Conservation (phyloP, 2,329 filamentous ascomycete genomes). For the Decorospora gaudefroyi region DNA sequence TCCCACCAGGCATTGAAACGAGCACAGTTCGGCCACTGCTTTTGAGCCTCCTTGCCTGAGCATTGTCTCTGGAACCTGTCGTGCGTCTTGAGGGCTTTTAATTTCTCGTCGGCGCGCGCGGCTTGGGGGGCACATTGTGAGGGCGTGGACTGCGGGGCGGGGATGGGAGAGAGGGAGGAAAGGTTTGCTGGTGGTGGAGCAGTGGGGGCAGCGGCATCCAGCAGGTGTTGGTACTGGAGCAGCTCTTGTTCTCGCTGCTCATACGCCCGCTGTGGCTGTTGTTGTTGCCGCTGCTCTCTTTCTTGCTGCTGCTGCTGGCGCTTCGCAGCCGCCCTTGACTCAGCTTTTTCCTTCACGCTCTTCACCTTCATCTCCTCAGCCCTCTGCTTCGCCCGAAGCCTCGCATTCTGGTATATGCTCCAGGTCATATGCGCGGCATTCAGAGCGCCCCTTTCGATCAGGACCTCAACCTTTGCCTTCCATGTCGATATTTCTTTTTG, state of each 20-base stretch:
- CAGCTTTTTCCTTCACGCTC: no score
- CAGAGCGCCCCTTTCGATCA: background rate
- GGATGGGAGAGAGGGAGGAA: no score
- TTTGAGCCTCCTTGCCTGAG: background rate
- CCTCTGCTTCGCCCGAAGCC: background rate
- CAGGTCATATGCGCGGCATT: background rate
- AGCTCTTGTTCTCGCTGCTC: fast-evolving
- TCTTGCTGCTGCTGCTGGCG: no score
- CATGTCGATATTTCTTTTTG: background rate
- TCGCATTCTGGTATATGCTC: background rate
- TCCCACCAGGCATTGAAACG: constrained; percentile 2
- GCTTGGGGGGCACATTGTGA: background rate
- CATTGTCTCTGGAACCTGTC: background rate
- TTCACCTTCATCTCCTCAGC: no score
- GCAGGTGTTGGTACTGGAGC: no score
- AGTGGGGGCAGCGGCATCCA: no score
- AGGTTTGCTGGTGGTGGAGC: no score
- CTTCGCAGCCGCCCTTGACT: no score
- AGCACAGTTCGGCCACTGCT: background rate
- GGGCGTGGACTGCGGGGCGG: no score
- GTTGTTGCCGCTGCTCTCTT: background rate
- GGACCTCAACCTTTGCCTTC: background rate
- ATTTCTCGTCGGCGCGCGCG: background rate
- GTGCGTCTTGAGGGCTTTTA: background rate
- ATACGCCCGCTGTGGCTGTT: background rate